Conservation (phyloP, 2,329 filamentous ascomycete genomes). For the Fusarium scirpi region DNA sequence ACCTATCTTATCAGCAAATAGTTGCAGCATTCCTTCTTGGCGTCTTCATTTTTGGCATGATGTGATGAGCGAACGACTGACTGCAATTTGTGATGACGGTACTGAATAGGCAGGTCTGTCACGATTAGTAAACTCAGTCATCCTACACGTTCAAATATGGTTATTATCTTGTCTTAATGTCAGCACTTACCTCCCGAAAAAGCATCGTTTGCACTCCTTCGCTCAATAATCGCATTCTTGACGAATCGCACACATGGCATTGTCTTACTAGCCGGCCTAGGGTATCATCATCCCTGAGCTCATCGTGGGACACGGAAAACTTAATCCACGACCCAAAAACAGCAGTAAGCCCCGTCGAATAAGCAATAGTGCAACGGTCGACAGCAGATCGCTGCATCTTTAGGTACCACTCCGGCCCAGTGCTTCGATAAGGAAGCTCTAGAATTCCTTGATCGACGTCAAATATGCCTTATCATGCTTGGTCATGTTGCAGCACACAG, state of each 20-base stretch:
- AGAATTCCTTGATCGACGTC: slow-evolving; percentile 20
- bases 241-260: not conserved
- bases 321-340: not conserved
- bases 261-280: slow-evolving; percentile 1
- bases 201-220: not conserved
- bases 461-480: slow-evolving; percentile 10
- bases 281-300: not conserved
- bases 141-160: not conserved
- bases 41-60: not conserved
- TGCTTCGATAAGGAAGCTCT: slow-evolving; percentile 7
- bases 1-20: not conserved
- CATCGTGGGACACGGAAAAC: not conserved
- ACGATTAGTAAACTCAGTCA: not conserved
- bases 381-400: not conserved
- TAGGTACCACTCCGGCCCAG: not conserved
- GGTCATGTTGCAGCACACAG: slow-evolving; percentile 7
- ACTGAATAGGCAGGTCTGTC: slow-evolving; percentile 28
- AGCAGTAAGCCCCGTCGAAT: slow-evolving; percentile 1
- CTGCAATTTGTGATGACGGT: not conserved
- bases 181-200: slow-evolving; percentile 1
- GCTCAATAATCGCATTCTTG: not conserved
- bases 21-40: not conserved
- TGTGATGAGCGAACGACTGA: not conserved
- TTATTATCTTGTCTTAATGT: not conserved
- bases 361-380: slow-evolving; percentile 1